These are phyloP conservation scores for Datura wrightii DNA, from an alignment of 257 asterid genomes.

Conservation along the genomic window DNA sequence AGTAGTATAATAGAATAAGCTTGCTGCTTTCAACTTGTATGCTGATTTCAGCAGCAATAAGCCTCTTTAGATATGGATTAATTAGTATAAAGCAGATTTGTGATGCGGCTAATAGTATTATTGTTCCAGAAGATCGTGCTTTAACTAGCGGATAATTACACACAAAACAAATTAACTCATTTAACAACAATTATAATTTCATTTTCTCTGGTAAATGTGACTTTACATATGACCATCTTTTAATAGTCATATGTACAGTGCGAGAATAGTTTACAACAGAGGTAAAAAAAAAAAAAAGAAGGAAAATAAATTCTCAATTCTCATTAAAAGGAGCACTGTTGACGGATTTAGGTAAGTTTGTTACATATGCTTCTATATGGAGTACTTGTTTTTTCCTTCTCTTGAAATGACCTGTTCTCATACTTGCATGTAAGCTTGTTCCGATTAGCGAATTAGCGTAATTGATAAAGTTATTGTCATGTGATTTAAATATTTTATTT, in stretches of 20 bases:
- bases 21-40: not conserved
- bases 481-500: too few relatives aligned
- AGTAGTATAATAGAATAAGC: slow-evolving; percentile 18
- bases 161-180: not conserved
- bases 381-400: too few relatives aligned
- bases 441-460: too few relatives aligned
- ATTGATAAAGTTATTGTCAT: too few relatives aligned
- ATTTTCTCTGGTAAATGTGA: not conserved
- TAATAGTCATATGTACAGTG: not conserved
- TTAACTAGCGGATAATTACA: not conserved
- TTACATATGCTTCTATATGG: too few relatives aligned
- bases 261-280: not conserved
- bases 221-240: not conserved
- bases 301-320: not conserved
- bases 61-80: not conserved
- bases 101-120: not conserved
- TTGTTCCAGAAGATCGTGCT: not conserved
- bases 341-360: too few relatives aligned
- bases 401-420: too few relatives aligned
- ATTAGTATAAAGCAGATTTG: not conserved
- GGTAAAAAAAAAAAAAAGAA: not conserved
- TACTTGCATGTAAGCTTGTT: too few relatives aligned
- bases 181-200: not conserved
- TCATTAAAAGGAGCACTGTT: too few relatives aligned
- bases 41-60: not conserved